Evolutionary conservation across 345 rosid genomes (phyloP).

Genomic region (Isatis tinctoria): DNA sequence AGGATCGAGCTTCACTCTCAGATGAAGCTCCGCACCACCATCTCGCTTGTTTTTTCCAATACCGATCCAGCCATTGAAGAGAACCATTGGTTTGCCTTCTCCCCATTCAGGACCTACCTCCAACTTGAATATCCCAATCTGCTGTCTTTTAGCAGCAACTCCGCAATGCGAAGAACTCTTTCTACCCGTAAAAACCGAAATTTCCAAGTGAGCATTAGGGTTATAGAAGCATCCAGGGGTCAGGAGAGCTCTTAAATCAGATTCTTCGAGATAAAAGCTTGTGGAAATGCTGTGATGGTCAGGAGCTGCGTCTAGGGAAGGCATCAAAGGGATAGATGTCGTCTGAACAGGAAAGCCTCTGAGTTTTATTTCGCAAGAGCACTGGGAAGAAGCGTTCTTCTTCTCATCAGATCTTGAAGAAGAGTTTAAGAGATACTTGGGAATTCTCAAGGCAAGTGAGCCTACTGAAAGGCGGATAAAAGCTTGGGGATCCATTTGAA

Average conservation of each 20-base stretch:
- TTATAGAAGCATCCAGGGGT: conserved; percentile 79
- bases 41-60: conserved; percentile 80
- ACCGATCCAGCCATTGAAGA: conserved; percentile 85
- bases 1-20: conserved; percentile 86
- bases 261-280: conserved; percentile 88
- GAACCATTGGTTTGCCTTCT: conserved; percentile 63
- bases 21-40: conserved; percentile 71
- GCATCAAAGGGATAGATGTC: conserved; percentile 60
- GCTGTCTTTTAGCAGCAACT: conserved; percentile 67
- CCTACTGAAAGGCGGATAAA: conserved; percentile 83
- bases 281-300: conserved; percentile 71
- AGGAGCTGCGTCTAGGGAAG: conserved; percentile 69
- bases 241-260: conserved; percentile 71
- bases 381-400: conserved; percentile 49
- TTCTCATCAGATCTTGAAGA: conserved; percentile 39
- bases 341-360: conserved; percentile 90
- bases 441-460: conserved; percentile 77
- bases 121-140: conserved; percentile 71
- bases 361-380: conserved; percentile 76
- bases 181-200: conserved; percentile 59
- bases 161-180: conserved; percentile 69
- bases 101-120: conserved; percentile 94
- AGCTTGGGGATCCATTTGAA: conserved; percentile 86
- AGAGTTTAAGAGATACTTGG: conserved; percentile 42
- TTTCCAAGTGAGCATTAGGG: conserved; percentile 64